Conservation (phyloP, 2,329 filamentous ascomycete genomes). For the Graphium sp. region DNA sequence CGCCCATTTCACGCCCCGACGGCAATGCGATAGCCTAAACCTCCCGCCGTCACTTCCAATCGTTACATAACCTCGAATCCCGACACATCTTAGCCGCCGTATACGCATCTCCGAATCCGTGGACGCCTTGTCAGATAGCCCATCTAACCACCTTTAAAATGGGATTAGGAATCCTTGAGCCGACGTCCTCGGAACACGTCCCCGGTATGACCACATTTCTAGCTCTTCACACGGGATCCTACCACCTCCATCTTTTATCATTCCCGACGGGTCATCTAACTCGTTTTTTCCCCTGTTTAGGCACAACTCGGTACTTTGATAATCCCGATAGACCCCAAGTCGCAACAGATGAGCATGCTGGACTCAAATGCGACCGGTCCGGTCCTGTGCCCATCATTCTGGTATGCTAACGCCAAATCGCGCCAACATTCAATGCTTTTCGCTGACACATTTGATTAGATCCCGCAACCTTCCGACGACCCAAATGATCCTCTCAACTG, state of each 20-base stretch:
- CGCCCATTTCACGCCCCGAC: no score
- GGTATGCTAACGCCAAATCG: slow-evolving; percentile 29
- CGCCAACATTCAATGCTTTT: no score
- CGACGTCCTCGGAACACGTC: slow-evolving; percentile 48
- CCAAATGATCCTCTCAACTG: slow-evolving; percentile 78
- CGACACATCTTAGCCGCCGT: no score
- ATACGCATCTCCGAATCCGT: background rate
- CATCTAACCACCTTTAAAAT: no score
- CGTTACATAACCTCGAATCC: no score
- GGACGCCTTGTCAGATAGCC: background rate
- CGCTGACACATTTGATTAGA: slow-evolving; percentile 14
- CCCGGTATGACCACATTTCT: slow-evolving; percentile 51
- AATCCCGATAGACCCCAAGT: slow-evolving; percentile 31
- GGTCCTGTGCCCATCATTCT: slow-evolving; percentile 58
- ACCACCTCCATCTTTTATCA: slow-evolving; percentile 2
- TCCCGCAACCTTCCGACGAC: slow-evolving; percentile 77
- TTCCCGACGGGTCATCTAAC: slow-evolving; percentile 4
- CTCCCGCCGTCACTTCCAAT: no score
- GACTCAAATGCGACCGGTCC: slow-evolving; percentile 56
- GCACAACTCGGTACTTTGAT: slow-evolving; percentile 49
- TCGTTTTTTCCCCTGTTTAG: slow-evolving; percentile 14
- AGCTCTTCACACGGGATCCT: slow-evolving; percentile 3
- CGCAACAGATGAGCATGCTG: slow-evolving; percentile 19
- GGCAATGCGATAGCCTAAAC: no score
- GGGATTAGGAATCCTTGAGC: slow-evolving; percentile 54